phyloP scores from a whole-genome alignment of 345 rosid species.

The Acer campestre region DNA sequence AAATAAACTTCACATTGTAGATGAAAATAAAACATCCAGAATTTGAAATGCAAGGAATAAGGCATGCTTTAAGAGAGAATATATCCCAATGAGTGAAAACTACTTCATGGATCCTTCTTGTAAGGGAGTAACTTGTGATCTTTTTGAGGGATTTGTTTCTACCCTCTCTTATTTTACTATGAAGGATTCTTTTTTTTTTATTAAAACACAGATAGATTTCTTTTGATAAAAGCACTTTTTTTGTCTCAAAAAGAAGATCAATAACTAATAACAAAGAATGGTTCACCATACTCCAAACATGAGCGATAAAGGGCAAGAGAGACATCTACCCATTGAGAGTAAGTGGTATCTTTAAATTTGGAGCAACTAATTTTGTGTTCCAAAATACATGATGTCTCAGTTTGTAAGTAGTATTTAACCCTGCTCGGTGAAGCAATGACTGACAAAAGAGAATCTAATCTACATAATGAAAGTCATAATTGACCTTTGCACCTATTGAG shows the following conservation, averaged over 20 bases:
- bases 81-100: neutral
- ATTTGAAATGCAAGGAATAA: neutral
- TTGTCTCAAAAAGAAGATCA: neutral
- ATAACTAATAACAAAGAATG: neutral
- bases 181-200: neutral
- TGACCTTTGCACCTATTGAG: too few species aligned
- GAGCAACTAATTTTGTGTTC: neutral
- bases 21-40: neutral
- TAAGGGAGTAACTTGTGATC: neutral
- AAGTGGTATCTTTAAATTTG: too few species aligned
- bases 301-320: too few species aligned
- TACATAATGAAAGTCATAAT: too few species aligned
- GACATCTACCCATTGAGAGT: too few species aligned
- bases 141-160: neutral
- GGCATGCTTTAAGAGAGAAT: neutral
- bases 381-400: neutral
- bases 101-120: neutral
- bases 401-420: too few species aligned
- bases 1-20: slow-evolving; percentile 5
- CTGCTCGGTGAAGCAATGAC: too few species aligned
- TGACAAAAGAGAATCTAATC: too few species aligned
- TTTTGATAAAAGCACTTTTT: neutral
- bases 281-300: slow-evolving; percentile 1
- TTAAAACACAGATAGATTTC: neutral
- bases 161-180: neutral